Evolutionary conservation across 164 flowering plant genomes (phyloP), one percentile per base, ranked within the genome.

Genomic region (Macadamia integrifolia): DNA sequence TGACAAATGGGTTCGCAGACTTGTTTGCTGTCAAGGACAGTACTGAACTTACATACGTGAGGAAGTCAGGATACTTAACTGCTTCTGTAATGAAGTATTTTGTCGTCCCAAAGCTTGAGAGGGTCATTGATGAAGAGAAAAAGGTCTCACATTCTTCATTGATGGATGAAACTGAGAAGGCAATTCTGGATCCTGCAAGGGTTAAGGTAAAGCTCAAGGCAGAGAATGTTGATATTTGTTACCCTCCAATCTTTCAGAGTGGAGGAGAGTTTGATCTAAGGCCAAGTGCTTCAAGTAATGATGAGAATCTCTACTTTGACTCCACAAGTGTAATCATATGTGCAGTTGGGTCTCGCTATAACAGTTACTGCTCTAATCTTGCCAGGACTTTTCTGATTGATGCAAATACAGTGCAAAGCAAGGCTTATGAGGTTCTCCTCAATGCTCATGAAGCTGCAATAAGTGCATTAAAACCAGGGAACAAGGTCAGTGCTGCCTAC

Each of bases 241-340:
- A 88, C 75, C 96, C 93, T 61, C 97, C 97, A 46, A 92, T 90
- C 2, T 86, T 92, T 73, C 93, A 90, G 72, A 91, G 97, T 65
- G 93, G 97, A 2, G 93, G 91, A 17, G 69, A 78, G 62, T 91
- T 87, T 76, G 91, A 92, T 79, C 86, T 92, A 46, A 84, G 68
- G 69, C 96, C 93, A 0, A 90, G 86, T 78, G 93, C 96, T 35
- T 72, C 88, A 5, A 91, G 92, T 79, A 85, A 89, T 74, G 91
- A 91, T 66, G 87, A 88, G 7, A 6, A 64, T 56, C 80, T 89
- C 13, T 84, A 80, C 73, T 89, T 85, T 77, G 91, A 91, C 57
- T 78, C 97, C 7, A 74, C 88, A 1, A 87, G 94, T 65, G 89
- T 87, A 42, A 87, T 91, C 58, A 79, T 91, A 63, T 87, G 89